Conservation (phyloP, 176 grass and related monocot genomes). For the Avena insularis region DNA sequence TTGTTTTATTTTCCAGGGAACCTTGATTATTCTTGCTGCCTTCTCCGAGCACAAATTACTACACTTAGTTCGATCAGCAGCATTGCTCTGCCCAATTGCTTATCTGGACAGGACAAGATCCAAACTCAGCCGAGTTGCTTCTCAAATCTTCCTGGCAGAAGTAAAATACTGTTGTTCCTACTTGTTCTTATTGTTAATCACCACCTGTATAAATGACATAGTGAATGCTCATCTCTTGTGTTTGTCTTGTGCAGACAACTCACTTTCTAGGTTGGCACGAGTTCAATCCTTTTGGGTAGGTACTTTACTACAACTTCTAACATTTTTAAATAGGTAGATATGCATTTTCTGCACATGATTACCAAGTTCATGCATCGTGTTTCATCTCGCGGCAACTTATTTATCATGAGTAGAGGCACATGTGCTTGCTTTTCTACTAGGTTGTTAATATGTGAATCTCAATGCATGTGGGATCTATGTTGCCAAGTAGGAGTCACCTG, state of each 20-base stretch:
- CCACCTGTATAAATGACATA: neutral
- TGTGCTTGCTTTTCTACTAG: neutral
- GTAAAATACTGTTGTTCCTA: constrained; percentile 41
- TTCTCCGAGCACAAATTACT: constrained; percentile 57
- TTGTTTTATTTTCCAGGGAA: constrained; percentile 51
- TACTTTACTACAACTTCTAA: constrained; percentile 17
- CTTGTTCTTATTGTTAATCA: neutral
- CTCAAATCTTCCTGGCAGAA: constrained; percentile 46
- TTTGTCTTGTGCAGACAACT: constrained; percentile 43
- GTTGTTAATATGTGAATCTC: neutral
- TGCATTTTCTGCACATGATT: neutral
- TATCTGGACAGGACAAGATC: constrained; percentile 52
- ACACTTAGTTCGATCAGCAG: constrained; percentile 61
- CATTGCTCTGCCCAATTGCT: constrained; percentile 63
- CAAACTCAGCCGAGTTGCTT: constrained; percentile 14
- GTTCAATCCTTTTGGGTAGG: constrained; percentile 61
- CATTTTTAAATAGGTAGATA: constrained; percentile 20
- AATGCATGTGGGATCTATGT: neutral
- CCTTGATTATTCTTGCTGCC: constrained; percentile 60
- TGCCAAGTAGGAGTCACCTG: neutral
- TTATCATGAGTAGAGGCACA: constrained; percentile 13
- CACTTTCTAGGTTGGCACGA: constrained; percentile 50
- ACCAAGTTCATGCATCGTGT: neutral
- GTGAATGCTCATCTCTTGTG: neutral
- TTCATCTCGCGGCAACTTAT: neutral